phyloP scores from a whole-genome alignment of 2,329 filamentous ascomycete species.

The Grosmannia serpens region DNA sequence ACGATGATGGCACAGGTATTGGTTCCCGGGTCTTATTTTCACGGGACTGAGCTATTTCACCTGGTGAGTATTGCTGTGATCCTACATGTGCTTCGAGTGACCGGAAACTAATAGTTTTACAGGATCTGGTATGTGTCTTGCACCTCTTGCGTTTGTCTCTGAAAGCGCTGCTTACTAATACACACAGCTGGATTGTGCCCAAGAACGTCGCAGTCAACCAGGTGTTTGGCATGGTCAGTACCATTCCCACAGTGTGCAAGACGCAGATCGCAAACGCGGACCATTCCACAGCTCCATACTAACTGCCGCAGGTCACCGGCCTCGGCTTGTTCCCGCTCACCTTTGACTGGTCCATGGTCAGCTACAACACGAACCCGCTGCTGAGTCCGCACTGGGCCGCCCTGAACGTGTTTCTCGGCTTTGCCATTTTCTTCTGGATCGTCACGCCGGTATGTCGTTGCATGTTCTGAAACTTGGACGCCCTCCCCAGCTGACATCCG shows the following conservation, averaged over 20 bases:
- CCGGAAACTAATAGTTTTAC: neutral
- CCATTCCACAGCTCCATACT: neutral
- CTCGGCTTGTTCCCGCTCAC: slow-evolving; percentile 52
- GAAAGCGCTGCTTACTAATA: neutral
- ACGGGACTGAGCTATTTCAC: slow-evolving; percentile 51
- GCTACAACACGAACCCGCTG: slow-evolving; percentile 35
- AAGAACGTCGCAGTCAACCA: slow-evolving; percentile 52
- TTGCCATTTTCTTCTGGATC: slow-evolving; percentile 34
- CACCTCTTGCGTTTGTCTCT: neutral
- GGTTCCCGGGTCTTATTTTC: slow-evolving; percentile 52
- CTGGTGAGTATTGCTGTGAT: slow-evolving; percentile 28
- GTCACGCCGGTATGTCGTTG: slow-evolving; percentile 20
- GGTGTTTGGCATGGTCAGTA: slow-evolving; percentile 45
- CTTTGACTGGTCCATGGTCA: slow-evolving; percentile 51
- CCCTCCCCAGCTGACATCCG: slow-evolving; percentile 12
- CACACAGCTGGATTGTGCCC: slow-evolving; percentile 43
- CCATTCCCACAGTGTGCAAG: neutral
- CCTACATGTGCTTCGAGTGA: neutral
- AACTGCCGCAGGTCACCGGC: slow-evolving; percentile 28
- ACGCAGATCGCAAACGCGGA: too few relatives aligned
- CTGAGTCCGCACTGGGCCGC: slow-evolving; percentile 32
- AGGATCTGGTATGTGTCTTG: slow-evolving; percentile 5
- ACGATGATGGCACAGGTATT: slow-evolving; percentile 24
- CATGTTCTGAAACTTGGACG: too few relatives aligned
- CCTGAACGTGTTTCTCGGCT: slow-evolving; percentile 30